Evolutionary conservation across 2,329 filamentous ascomycete genomes (phyloP).

Genomic region (Colletotrichum orbiculare): DNA sequence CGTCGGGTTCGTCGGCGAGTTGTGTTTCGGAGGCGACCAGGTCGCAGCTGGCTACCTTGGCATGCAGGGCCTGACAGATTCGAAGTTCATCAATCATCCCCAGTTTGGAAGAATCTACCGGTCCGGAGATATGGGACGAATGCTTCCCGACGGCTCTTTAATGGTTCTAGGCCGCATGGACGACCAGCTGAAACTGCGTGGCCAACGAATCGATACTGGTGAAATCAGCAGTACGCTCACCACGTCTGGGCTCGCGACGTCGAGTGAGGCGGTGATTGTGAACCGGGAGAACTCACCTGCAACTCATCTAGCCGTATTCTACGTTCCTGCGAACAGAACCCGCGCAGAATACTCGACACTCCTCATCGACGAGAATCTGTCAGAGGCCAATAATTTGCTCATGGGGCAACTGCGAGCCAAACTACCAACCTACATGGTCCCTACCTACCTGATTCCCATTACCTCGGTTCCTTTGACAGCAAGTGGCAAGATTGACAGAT

Average conservation of each 20-base stretch:
- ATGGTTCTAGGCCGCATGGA: slow-evolving; percentile 79
- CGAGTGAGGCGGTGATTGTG: slow-evolving; percentile 73
- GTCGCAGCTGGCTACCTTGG: slow-evolving; percentile 81
- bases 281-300: slow-evolving; percentile 49
- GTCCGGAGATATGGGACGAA: slow-evolving; percentile 83
- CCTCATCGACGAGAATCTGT: slow-evolving; percentile 50
- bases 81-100: slow-evolving; percentile 77
- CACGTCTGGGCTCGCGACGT: slow-evolving; percentile 59
- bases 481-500: slow-evolving; percentile 79
- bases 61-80: slow-evolving; percentile 67
- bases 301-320: slow-evolving; percentile 76
- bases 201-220: slow-evolving; percentile 81
- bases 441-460: slow-evolving; percentile 78
- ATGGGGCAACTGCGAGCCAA: slow-evolving; percentile 64
- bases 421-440: slow-evolving; percentile 83
- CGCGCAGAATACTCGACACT: slow-evolving; percentile 41
- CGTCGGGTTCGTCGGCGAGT: slow-evolving; percentile 79
- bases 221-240: slow-evolving; percentile 77
- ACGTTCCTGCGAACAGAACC: slow-evolving; percentile 58
- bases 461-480: slow-evolving; percentile 75
- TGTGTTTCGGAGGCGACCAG: slow-evolving; percentile 89
- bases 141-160: slow-evolving; percentile 81
- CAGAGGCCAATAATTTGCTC: slow-evolving; percentile 54
- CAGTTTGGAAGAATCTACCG: slow-evolving; percentile 80
- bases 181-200: slow-evolving; percentile 84